Evolutionary conservation across 163 green algal species (phyloP).

Genomic region (Chlorella variabilis): DNA sequence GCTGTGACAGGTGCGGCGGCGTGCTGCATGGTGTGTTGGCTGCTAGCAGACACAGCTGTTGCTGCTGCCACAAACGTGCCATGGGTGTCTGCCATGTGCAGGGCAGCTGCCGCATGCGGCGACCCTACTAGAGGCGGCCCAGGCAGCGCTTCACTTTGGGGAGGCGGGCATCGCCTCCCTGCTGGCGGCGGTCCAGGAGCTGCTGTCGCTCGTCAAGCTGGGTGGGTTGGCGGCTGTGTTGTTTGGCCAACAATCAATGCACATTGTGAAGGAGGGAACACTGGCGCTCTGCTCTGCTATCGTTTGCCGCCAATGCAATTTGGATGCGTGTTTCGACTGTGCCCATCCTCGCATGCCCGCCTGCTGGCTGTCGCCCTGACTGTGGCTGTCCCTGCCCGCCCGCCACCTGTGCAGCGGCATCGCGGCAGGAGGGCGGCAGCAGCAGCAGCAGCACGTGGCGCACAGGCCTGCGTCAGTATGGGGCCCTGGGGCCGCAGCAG

Average conservation of each 20-base stretch:
- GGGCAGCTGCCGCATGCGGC: conserved; percentile 38
- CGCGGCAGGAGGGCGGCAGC: background rate
- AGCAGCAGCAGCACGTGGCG: conserved; percentile 1
- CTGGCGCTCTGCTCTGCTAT: too few species aligned
- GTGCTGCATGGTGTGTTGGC: background rate
- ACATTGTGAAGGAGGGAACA: too few species aligned
- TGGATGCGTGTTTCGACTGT: too few species aligned
- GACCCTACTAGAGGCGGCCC: conserved; percentile 12
- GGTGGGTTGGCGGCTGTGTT: background rate
- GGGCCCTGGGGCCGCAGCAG: background rate
- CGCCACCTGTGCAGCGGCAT: conserved; percentile 7
- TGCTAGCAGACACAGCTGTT: too few species aligned
- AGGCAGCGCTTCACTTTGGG: conserved; percentile 30
- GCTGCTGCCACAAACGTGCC: background rate
- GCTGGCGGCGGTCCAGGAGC: conserved; percentile 10
- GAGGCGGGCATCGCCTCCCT: background rate
- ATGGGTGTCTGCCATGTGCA: background rate
- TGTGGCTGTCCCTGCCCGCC: background rate
- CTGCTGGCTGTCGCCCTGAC: too few species aligned
- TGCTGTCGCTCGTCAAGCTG: conserved; percentile 37
- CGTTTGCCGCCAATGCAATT: too few species aligned
- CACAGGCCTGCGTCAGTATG: conserved; percentile 29
- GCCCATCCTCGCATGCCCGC: too few species aligned
- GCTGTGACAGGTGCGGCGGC: background rate
- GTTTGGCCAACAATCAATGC: too few species aligned